These are phyloP conservation scores for Porphyrellus sp. DNA, from an alignment of 1,284 basidiomycete species.

Conservation along the genomic window DNA sequence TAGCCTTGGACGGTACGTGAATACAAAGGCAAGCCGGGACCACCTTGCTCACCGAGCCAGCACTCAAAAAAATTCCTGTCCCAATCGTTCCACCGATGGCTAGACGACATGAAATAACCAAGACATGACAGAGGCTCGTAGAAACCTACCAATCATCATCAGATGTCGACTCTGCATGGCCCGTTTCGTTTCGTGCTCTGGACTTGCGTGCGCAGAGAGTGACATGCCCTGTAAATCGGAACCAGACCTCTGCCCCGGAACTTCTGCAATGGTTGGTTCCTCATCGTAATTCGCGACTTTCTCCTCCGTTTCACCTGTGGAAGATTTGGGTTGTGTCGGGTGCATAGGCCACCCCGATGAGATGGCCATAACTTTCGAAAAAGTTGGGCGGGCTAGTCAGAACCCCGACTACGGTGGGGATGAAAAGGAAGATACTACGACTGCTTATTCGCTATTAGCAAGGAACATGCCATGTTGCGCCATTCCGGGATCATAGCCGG, in stretches of 20 bases:
- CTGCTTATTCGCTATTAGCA: background rate
- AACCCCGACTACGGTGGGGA: background rate
- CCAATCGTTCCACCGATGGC: constrained; percentile 47
- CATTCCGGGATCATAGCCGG: background rate
- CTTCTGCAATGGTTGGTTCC: background rate
- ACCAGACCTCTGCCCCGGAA: background rate
- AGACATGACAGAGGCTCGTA: background rate
- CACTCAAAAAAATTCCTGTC: constrained; percentile 45
- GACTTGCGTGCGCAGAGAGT: constrained; percentile 9
- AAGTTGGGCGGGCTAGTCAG: background rate
- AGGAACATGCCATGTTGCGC: background rate
- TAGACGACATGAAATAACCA: constrained; percentile 11
- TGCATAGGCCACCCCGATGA: background rate
- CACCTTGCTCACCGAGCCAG: constrained; percentile 37
- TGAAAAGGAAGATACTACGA: background rate
- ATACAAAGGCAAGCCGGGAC: background rate
- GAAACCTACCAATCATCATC: constrained; percentile 42
- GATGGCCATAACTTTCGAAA: constrained; percentile 2
- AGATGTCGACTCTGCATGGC: constrained; percentile 42
- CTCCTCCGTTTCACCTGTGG: background rate
- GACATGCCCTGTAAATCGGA: background rate
- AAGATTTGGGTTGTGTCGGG: background rate
- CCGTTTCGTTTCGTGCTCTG: constrained; percentile 36
- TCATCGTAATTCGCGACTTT: constrained; percentile 3
- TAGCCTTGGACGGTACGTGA: constrained; percentile 29